Percentiles rank a stretch among this genome's conserved stretches.
These are phyloP conservation scores for Cucumis cinereus DNA, from an alignment of 306 rosid species.

Conservation along the genomic window DNA sequence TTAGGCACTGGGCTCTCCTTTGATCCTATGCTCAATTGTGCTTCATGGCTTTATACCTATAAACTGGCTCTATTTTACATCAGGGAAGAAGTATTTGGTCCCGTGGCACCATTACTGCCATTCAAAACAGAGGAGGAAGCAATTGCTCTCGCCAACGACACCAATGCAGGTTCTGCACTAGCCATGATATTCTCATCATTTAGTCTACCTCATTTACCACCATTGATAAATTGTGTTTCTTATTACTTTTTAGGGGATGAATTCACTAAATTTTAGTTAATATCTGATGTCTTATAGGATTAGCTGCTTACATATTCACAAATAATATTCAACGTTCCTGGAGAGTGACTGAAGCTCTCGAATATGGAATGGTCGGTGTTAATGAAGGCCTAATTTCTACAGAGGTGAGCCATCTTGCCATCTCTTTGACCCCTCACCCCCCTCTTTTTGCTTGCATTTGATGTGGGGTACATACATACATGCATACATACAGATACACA, in stretches of 20 bases:
- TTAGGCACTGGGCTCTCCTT: background rate
- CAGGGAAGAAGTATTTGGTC: slow-evolving; percentile 96
- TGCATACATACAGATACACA: too few species aligned
- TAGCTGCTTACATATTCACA: slow-evolving; percentile 88
- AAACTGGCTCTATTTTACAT: slow-evolving; percentile 15
- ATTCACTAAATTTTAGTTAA: background rate
- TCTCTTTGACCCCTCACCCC: background rate
- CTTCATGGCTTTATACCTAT: slow-evolving; percentile 5
- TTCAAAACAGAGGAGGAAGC: slow-evolving; percentile 94
- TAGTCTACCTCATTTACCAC: background rate
- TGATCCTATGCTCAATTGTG: background rate
- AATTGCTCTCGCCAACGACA: slow-evolving; percentile 67
- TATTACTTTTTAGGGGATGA: background rate
- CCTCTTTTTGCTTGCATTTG: too few species aligned
- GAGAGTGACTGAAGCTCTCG: slow-evolving; percentile 97
- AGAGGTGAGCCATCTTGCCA: slow-evolving; percentile 40
- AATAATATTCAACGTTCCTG: slow-evolving; percentile 80
- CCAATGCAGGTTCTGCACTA: slow-evolving; percentile 58
- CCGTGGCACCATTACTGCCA: slow-evolving; percentile 75
- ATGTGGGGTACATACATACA: too few species aligned
- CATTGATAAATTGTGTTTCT: background rate
- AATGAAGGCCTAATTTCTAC: slow-evolving; percentile 93
- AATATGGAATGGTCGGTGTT: slow-evolving; percentile 84
- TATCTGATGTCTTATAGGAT: slow-evolving; percentile 29
- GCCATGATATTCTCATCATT: slow-evolving; percentile 5